Percentiles rank a stretch among this genome's conserved stretches.
phyloP scores from a whole-genome alignment of 176 grass and related monocot genomes.

The Phyllostachys edulis region DNA sequence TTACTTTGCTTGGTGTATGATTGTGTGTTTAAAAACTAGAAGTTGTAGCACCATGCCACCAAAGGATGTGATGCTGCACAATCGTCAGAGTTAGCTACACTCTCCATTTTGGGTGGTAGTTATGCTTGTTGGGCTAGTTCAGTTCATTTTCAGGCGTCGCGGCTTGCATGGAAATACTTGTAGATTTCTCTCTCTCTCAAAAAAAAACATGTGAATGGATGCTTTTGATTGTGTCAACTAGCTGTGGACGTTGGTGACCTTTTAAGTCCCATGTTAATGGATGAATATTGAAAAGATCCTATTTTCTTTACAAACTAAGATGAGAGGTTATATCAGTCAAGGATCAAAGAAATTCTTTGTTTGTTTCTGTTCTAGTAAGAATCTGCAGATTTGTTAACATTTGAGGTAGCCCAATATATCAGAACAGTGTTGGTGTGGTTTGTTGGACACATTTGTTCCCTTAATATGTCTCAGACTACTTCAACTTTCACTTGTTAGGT shows the following conservation, averaged over 20 bases:
- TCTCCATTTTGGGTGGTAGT: background rate
- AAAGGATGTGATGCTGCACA: background rate
- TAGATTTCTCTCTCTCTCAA: background rate
- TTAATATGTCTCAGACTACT: background rate
- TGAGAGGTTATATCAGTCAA: background rate
- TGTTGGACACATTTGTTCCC: background rate
- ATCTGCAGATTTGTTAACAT: too few species aligned
- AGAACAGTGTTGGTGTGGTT: background rate
- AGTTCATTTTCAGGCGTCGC: background rate
- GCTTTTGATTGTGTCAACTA: background rate
- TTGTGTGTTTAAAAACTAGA: background rate
- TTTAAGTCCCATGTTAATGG: background rate
- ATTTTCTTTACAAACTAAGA: background rate
- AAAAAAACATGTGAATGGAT: background rate
- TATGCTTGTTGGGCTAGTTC: background rate
- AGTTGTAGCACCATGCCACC: background rate
- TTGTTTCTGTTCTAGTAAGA: background rate
- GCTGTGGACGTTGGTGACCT: background rate
- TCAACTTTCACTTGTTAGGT: constrained; percentile 29
- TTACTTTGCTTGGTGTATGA: background rate
- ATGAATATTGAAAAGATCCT: background rate
- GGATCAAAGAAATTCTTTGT: background rate
- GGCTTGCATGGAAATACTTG: background rate
- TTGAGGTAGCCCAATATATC: background rate
- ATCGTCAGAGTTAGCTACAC: background rate